These are phyloP conservation scores for Mycena haematopus DNA, from an alignment of 768 basidiomycete species.

Conservation along the genomic window DNA sequence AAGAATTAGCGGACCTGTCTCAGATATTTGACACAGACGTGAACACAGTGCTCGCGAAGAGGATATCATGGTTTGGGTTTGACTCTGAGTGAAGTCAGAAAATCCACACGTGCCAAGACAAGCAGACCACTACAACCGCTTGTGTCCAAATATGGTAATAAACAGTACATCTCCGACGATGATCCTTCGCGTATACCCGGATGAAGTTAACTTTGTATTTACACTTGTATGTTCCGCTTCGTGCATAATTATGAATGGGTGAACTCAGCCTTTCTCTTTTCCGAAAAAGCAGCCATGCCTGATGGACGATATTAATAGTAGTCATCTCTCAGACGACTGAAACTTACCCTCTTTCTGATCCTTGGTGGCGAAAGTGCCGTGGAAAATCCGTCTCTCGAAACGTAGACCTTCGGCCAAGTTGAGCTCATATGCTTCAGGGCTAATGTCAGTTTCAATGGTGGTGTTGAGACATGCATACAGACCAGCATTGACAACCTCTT, in stretches of 20 bases:
- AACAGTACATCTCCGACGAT: not conserved
- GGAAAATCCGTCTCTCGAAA: constrained; percentile 91
- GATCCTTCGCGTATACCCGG: not conserved
- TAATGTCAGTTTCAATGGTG: constrained; percentile 8
- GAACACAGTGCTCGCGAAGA: constrained; percentile 12
- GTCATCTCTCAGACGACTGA: not conserved
- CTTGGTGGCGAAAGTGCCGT: constrained; percentile 88
- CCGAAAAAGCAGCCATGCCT: constrained; percentile 96
- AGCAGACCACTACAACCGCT: constrained; percentile 18
- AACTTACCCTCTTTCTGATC: constrained; percentile 88
- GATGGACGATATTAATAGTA: constrained; percentile 22
- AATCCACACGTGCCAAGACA: not conserved
- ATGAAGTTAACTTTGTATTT: not conserved
- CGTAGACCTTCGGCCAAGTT: constrained; percentile 82
- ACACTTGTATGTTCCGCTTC: not conserved
- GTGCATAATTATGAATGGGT: constrained; percentile 54
- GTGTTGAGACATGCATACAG: constrained; percentile 23
- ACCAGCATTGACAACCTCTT: constrained; percentile 95
- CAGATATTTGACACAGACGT: constrained; percentile 6
- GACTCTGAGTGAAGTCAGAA: no score
- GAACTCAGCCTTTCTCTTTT: constrained; percentile 91
- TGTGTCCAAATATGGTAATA: constrained; percentile 12
- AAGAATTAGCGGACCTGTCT: constrained; percentile 11
- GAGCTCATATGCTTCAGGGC: constrained; percentile 74
- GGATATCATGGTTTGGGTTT: not conserved